These are phyloP conservation scores for Gremmenia infestans DNA, from an alignment of 2,329 filamentous ascomycete species.

Conservation along the genomic window DNA sequence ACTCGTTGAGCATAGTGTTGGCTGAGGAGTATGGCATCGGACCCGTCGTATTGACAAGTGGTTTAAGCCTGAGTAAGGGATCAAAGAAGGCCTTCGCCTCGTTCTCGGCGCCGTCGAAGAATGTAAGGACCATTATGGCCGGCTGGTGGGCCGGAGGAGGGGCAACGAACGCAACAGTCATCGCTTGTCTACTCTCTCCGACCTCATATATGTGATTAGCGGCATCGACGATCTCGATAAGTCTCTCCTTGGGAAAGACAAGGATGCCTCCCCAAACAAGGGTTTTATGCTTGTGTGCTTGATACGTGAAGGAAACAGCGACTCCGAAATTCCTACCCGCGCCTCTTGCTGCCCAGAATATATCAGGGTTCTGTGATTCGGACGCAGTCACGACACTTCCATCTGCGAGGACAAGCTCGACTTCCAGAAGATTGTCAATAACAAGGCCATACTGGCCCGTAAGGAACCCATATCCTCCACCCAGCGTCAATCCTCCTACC, in stretches of 20 bases:
- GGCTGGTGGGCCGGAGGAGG: slow-evolving; percentile 7
- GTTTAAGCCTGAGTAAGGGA: slow-evolving; percentile 26
- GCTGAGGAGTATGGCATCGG: slow-evolving; percentile 32
- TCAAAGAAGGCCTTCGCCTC: slow-evolving; percentile 28
- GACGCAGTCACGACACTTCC: slow-evolving; percentile 26
- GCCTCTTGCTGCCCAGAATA: slow-evolving; percentile 33
- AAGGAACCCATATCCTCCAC: slow-evolving; percentile 46
- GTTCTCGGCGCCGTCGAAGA: slow-evolving; percentile 33
- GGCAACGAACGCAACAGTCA: slow-evolving; percentile 5
- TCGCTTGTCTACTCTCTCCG: slow-evolving; percentile 2
- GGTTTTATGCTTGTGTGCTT: slow-evolving; percentile 13
- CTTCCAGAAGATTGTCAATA: slow-evolving; percentile 18
- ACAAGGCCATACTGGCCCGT: slow-evolving; percentile 34
- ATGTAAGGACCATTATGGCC: slow-evolving; percentile 15
- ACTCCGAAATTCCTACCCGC: slow-evolving; percentile 26
- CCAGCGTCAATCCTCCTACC: slow-evolving; percentile 19
- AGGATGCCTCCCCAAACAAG: slow-evolving; percentile 18
- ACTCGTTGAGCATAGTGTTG: slow-evolving; percentile 31
- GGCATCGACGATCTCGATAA: slow-evolving; percentile 14
- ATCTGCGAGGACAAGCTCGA: slow-evolving; percentile 31
- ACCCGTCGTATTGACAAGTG: slow-evolving; percentile 21
- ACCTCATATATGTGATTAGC: slow-evolving; percentile 9
- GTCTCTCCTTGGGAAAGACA: slow-evolving; percentile 8
- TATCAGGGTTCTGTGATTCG: slow-evolving; percentile 25
- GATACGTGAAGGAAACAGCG: slow-evolving; percentile 13